Evolutionary conservation across 257 asterid genomes (phyloP).

Genomic region (Ballota nigra): DNA sequence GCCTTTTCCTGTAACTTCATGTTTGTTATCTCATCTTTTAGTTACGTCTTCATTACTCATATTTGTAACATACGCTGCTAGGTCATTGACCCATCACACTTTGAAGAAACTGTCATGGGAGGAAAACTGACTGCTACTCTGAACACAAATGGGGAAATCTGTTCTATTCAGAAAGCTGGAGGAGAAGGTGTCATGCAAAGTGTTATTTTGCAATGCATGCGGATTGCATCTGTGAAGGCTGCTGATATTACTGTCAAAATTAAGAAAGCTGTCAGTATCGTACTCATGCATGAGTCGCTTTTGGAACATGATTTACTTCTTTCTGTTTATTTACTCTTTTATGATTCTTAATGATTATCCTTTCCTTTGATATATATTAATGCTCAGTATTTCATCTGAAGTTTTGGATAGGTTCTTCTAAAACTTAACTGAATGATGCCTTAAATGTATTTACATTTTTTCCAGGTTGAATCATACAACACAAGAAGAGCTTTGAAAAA

Average conservation of each 20-base stretch:
- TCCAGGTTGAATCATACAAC: conserved; percentile 72
- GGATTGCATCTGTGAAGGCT: conserved; percentile 88
- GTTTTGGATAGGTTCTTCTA: background rate
- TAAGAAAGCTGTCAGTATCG: conserved; percentile 62
- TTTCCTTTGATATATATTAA: background rate
- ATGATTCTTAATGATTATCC: background rate
- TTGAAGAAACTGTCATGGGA: conserved; percentile 91
- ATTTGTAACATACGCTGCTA: conserved; percentile 30
- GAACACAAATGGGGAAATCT: conserved; percentile 79
- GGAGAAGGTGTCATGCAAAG: conserved; percentile 82
- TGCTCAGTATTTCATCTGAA: conserved; percentile 7
- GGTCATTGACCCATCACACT: conserved; percentile 90
- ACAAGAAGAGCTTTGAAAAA: conserved; percentile 70
- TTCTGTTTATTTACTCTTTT: background rate
- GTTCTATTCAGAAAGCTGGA: conserved; percentile 96
- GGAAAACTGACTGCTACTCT: conserved; percentile 87
- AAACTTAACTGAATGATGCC: background rate
- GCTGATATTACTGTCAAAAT: conserved; percentile 85
- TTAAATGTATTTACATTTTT: conserved; percentile 1
- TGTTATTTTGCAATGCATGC: conserved; percentile 89
- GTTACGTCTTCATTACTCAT: conserved; percentile 5
- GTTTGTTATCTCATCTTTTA: background rate
- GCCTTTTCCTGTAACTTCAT: background rate
- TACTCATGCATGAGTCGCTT: conserved; percentile 5
- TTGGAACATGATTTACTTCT: background rate